phyloP scores from a whole-genome alignment of 2,329 filamentous ascomycete genomes.

The Pyrenophora tritici-repentis region DNA sequence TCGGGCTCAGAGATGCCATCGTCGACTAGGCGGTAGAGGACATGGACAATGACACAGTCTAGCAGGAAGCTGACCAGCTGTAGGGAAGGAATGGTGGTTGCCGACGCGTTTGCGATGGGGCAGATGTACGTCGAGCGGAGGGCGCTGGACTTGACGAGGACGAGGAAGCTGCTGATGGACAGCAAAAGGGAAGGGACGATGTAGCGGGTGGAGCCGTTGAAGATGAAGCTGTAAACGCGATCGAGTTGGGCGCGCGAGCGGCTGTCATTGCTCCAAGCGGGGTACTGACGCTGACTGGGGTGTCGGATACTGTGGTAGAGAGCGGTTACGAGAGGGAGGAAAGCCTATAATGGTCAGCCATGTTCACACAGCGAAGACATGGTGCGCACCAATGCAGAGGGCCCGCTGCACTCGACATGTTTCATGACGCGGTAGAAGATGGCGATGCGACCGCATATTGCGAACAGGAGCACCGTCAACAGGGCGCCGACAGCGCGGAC shows the following conservation, averaged over 20 bases:
- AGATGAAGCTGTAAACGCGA: slow-evolving; percentile 32
- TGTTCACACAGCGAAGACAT: too few relatives aligned
- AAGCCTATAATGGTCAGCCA: slow-evolving; percentile 28
- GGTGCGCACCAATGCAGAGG: slow-evolving; percentile 31
- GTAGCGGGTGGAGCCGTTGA: slow-evolving; percentile 39
- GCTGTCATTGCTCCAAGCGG: slow-evolving; percentile 36
- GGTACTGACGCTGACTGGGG: slow-evolving; percentile 30
- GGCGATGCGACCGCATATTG: slow-evolving; percentile 39
- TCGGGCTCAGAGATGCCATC: slow-evolving; percentile 31
- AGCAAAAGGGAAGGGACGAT: slow-evolving; percentile 39
- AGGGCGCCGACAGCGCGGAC: slow-evolving; percentile 31
- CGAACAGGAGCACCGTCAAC: slow-evolving; percentile 35
- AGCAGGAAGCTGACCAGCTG: slow-evolving; percentile 38
- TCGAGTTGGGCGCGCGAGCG: slow-evolving; percentile 31
- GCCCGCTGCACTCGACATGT: slow-evolving; percentile 40
- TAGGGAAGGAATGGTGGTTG: slow-evolving; percentile 34
- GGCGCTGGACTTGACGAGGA: slow-evolving; percentile 33
- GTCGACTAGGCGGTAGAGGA: slow-evolving; percentile 35
- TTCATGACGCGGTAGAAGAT: slow-evolving; percentile 36
- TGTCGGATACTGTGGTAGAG: slow-evolving; percentile 39
- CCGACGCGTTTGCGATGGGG: slow-evolving; percentile 30
- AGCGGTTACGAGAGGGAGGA: slow-evolving; percentile 41
- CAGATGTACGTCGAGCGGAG: slow-evolving; percentile 43
- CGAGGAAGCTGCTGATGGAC: slow-evolving; percentile 39
- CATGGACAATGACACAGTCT: slow-evolving; percentile 33